Conservation (phyloP, 2,329 filamentous ascomycete genomes). For the Nannizziopsis barbatae region DNA sequence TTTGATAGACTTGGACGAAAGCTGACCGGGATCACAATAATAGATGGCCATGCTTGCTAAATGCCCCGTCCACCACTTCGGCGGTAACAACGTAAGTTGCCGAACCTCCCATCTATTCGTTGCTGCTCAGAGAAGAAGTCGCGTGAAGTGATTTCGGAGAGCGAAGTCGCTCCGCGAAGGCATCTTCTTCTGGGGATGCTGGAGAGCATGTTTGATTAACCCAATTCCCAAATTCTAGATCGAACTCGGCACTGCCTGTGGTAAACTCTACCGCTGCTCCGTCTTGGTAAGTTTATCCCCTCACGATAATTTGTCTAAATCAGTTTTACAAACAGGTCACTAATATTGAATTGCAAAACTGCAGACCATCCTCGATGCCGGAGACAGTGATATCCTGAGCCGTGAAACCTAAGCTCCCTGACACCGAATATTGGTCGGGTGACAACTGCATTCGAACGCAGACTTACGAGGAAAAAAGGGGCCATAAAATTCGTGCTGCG, state of each 20-base stretch:
- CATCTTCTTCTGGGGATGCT: constrained; percentile 9
- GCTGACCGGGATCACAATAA: constrained; percentile 12
- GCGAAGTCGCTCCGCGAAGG: constrained; percentile 15
- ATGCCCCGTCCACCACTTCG: constrained; percentile 94
- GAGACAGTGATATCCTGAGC: constrained; percentile 94
- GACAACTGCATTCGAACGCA: neutral
- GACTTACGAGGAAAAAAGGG: neutral
- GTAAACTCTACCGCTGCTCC: constrained; percentile 97
- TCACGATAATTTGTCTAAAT: neutral
- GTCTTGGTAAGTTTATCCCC: constrained; percentile 54
- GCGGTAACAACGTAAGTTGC: constrained; percentile 91
- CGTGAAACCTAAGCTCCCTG: constrained; percentile 45
- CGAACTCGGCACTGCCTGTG: constrained; percentile 93
- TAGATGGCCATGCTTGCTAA: constrained; percentile 84
- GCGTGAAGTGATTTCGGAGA: constrained; percentile 17
- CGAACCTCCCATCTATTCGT: neutral
- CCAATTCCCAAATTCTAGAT: constrained; percentile 54
- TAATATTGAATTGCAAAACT: neutral
- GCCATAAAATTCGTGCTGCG: neutral
- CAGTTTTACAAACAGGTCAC: neutral
- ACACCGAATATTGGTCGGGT: constrained; percentile 38
- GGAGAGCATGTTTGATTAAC: constrained; percentile 18
- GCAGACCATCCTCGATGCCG: constrained; percentile 72
- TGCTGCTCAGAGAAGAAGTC: constrained; percentile 16
- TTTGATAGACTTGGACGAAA: neutral